phyloP scores from a whole-genome alignment of 768 basidiomycete genomes.

The Leccinum disarticulatum region DNA sequence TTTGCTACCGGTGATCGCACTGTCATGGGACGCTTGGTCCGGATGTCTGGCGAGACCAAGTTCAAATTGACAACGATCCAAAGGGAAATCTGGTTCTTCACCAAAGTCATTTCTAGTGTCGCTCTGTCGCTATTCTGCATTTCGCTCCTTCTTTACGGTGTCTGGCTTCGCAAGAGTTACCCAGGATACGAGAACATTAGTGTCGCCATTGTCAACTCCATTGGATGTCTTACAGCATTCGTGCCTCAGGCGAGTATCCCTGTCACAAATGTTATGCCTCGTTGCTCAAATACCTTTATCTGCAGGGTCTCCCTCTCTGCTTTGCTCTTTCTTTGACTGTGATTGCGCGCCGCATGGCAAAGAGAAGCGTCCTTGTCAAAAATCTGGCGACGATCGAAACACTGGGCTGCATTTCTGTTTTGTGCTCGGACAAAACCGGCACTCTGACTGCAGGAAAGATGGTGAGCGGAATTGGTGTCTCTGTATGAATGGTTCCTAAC shows the following conservation, averaged over 20 bases:
- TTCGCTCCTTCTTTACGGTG: conserved; percentile 41
- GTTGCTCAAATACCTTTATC: background rate
- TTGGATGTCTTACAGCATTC: conserved; percentile 41
- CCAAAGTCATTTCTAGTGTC: conserved; percentile 47
- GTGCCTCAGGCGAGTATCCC: conserved; percentile 36
- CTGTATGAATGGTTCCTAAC: background rate
- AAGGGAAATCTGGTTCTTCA: conserved; percentile 50
- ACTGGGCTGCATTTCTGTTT: conserved; percentile 49
- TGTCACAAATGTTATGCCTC: background rate
- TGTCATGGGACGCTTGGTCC: conserved; percentile 54
- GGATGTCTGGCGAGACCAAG: conserved; percentile 48
- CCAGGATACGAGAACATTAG: conserved; percentile 38
- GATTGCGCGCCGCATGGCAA: conserved; percentile 48
- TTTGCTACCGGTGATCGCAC: conserved; percentile 46
- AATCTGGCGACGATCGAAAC: conserved; percentile 55
- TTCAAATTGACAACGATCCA: conserved; percentile 49
- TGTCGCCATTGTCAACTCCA: conserved; percentile 37
- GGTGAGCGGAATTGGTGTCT: conserved; percentile 25
- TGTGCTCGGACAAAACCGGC: conserved; percentile 59
- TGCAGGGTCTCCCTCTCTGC: conserved; percentile 39
- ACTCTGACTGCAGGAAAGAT: conserved; percentile 51
- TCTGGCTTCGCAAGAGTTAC: conserved; percentile 40
- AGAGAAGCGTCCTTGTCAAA: conserved; percentile 48
- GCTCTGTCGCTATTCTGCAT: conserved; percentile 42
- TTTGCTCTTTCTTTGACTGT: conserved; percentile 54